Conservation (phyloP, 306 rosid genomes). For the Lathyrus oleraceus region DNA sequence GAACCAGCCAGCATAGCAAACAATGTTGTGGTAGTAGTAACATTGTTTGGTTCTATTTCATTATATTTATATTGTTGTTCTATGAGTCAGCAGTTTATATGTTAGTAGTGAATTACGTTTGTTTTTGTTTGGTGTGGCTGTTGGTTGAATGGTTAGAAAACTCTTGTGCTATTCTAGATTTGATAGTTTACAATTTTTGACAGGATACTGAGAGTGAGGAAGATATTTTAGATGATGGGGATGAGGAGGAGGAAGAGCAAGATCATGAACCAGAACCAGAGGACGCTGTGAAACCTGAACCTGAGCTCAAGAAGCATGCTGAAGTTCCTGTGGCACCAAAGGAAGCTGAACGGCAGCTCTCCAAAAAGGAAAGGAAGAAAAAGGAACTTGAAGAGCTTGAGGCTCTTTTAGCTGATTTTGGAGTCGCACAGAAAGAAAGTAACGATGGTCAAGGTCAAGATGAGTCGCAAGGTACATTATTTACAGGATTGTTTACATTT, state of each 20-base stretch:
- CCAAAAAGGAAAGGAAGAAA: conserved; percentile 80
- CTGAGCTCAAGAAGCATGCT: conserved; percentile 38
- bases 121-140: background rate
- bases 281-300: conserved; percentile 47
- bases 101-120: background rate
- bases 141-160: conserved; percentile 5
- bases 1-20: background rate
- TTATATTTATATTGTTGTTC: background rate
- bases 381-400: conserved; percentile 82
- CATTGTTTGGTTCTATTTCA: background rate
- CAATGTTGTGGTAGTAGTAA: background rate
- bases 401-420: conserved; percentile 80
- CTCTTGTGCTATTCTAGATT: background rate
- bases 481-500: conserved; percentile 16
- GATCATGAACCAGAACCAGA: conserved; percentile 68
- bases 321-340: conserved; percentile 51
- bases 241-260: conserved; percentile 91
- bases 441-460: conserved; percentile 57
- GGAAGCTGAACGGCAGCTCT: conserved; percentile 77
- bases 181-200: conserved; percentile 15
- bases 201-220: conserved; percentile 90
- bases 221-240: conserved; percentile 85
- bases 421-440: conserved; percentile 44
- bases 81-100: background rate
- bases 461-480: conserved; percentile 49